phyloP scores from a whole-genome alignment of 768 basidiomycete species.

The Holtermannia corniformis region DNA sequence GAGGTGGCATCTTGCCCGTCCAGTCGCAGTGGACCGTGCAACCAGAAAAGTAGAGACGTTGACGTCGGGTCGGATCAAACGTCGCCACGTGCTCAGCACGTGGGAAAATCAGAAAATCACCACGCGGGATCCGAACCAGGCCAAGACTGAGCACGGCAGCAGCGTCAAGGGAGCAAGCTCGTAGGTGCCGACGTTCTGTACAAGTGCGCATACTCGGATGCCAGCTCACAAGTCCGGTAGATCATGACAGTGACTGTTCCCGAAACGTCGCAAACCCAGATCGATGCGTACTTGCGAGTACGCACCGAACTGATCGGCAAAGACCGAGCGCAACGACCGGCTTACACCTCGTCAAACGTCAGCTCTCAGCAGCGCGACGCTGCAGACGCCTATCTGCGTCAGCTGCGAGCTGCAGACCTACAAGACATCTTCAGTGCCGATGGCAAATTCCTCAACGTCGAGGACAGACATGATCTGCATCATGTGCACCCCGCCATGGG shows the following conservation, averaged over 20 bases:
- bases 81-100: too few relatives aligned
- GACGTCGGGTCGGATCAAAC: too few relatives aligned
- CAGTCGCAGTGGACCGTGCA: too few relatives aligned
- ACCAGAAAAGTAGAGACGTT: too few relatives aligned
- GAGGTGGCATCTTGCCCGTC: not conserved
- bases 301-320: not conserved
- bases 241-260: not conserved
- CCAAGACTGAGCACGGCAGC: too few relatives aligned
- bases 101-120: too few relatives aligned
- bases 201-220: too few relatives aligned
- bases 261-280: not conserved
- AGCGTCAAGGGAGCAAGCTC: too few relatives aligned
- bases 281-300: not conserved
- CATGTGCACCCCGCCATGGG: not conserved
- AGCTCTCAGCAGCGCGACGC: not conserved
- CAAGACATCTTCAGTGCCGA: not conserved
- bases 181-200: too few relatives aligned
- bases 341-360: not conserved
- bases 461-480: not conserved
- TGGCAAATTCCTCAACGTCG: not conserved
- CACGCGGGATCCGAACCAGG: too few relatives aligned
- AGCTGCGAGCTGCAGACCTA: not conserved
- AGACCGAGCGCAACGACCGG: not conserved
- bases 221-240: too few relatives aligned
- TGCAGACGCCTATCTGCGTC: not conserved